Evolutionary conservation across 2,329 filamentous ascomycete genomes (phyloP).

Genomic region (Arthroderma uncinatum): DNA sequence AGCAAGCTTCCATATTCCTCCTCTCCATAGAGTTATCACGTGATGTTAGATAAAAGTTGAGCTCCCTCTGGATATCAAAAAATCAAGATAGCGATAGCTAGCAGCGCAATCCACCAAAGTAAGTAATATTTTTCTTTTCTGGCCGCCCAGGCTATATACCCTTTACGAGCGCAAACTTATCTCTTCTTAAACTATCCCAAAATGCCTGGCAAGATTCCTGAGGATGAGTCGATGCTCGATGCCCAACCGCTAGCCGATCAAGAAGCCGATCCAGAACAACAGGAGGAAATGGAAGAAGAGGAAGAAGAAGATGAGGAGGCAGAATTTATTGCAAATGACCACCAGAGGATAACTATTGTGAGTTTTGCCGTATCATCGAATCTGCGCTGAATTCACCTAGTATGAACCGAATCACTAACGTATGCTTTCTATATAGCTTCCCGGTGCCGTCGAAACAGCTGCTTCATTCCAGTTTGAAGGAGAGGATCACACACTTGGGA

Average conservation of each 20-base stretch:
- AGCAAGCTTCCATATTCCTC: neutral
- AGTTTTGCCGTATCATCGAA: neutral
- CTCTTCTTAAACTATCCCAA: neutral
- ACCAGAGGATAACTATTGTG: conserved; percentile 54
- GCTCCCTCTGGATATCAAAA: neutral
- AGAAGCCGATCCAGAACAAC: conserved; percentile 28
- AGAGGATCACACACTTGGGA: conserved; percentile 91
- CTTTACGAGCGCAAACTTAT: neutral
- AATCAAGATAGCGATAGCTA: neutral
- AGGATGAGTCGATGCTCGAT: conserved; percentile 35
- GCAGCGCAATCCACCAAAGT: neutral
- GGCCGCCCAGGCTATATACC: neutral
- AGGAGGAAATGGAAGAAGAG: conserved; percentile 41
- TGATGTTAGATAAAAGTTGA: neutral
- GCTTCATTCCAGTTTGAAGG: conserved; percentile 91
- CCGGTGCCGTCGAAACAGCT: conserved; percentile 70
- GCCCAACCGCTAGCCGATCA: conserved; percentile 19
- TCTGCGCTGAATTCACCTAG: neutral
- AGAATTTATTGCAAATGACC: conserved; percentile 28
- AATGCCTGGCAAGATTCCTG: conserved; percentile 31
- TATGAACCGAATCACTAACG: neutral
- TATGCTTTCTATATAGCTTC: conserved; percentile 47
- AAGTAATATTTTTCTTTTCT: neutral
- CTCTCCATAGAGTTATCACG: neutral
- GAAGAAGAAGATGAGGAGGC: conserved; percentile 41